Base-by-base conservation (phyloP, 306 rosid species). In the Corylus heterophylla region DNA sequence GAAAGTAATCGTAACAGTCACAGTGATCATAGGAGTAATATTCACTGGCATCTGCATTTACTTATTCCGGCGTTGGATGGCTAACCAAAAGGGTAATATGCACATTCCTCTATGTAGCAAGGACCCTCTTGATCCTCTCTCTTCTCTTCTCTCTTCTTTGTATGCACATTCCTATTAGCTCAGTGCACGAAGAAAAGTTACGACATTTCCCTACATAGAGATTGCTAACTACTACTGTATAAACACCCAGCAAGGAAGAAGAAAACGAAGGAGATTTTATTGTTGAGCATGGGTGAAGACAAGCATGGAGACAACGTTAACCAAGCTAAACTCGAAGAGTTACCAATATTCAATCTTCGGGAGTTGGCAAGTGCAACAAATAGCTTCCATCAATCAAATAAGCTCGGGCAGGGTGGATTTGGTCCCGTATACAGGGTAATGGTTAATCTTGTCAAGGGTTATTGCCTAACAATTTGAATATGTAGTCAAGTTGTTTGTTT, bases 91-190 rank as follows among this genome's bases (percentile, higher is more conserved):
- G 42, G 70, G 78, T 74, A 74, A 39, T 4, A 8, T 2, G 4
- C 54, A 12, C 54, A 12, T 50, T 0, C 4, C 31, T 29, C 31
- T 29, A 79, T 37, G 5, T 37, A 37, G 79, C 50, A 47, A 9
- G 9, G 3, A 48, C 12, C 12, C 54, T 14, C 2, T 2, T 14
- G 0, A 13, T 4, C 14, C 14, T 12, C 14, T 49, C 12, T 49
- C 14, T 12, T 0, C 54, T 37, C 20, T 42, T 56, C 62, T 75
- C 5, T 77, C 20, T 12, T 50, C 52, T 9, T 29, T 13, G 51
- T 59, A 0, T 20, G 17, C 22, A 54, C 54, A 20, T 63, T 2
- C 51, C 52, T 12, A 82, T 82, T 74, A 76, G 16, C 82, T 79
- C 0, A 82, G 82, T 59, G 62, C 84, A 9, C 50, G 20, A 69